phyloP scores from a whole-genome alignment of 148 eudicot genomes.

The Camellia japonica region DNA sequence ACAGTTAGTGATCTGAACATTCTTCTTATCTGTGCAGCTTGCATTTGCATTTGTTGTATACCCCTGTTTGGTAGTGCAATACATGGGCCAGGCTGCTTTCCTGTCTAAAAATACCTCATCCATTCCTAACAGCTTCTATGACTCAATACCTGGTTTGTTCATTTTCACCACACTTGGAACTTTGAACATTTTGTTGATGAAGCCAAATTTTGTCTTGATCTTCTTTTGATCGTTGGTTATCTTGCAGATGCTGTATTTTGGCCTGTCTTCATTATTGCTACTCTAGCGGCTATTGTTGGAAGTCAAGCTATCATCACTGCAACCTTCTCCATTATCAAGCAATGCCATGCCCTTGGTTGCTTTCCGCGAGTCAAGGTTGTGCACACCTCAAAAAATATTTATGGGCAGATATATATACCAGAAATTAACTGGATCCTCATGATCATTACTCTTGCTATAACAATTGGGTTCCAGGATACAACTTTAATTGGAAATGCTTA shows the following conservation, averaged over 20 bases:
- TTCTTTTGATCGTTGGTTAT: slow-evolving; percentile 20
- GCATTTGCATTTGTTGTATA: slow-evolving; percentile 68
- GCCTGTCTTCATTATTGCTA: slow-evolving; percentile 93
- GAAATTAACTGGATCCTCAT: slow-evolving; percentile 98
- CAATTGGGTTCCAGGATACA: slow-evolving; percentile 84
- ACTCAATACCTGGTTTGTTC: slow-evolving; percentile 80
- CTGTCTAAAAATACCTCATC: slow-evolving; percentile 49
- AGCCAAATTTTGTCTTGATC: slow-evolving; percentile 9
- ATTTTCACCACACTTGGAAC: neutral
- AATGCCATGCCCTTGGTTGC: slow-evolving; percentile 94
- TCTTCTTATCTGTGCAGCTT: slow-evolving; percentile 54
- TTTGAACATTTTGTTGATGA: neutral
- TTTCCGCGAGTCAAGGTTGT: slow-evolving; percentile 95
- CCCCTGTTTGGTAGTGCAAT: slow-evolving; percentile 90
- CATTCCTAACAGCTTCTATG: slow-evolving; percentile 66
- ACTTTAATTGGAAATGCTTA: slow-evolving; percentile 91
- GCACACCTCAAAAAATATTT: slow-evolving; percentile 84
- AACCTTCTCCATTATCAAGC: slow-evolving; percentile 90
- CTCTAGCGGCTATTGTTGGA: slow-evolving; percentile 87
- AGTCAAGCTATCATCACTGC: slow-evolving; percentile 95
- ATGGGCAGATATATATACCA: slow-evolving; percentile 91
- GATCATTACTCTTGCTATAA: slow-evolving; percentile 80
- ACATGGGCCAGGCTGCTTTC: slow-evolving; percentile 99
- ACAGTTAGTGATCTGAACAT: slow-evolving; percentile 9
- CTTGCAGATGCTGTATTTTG: slow-evolving; percentile 61